Percentiles rank a stretch among this genome's conserved stretches.
phyloP scores from a whole-genome alignment of 2,329 filamentous ascomycete species.

The Alternaria brassicicola region DNA sequence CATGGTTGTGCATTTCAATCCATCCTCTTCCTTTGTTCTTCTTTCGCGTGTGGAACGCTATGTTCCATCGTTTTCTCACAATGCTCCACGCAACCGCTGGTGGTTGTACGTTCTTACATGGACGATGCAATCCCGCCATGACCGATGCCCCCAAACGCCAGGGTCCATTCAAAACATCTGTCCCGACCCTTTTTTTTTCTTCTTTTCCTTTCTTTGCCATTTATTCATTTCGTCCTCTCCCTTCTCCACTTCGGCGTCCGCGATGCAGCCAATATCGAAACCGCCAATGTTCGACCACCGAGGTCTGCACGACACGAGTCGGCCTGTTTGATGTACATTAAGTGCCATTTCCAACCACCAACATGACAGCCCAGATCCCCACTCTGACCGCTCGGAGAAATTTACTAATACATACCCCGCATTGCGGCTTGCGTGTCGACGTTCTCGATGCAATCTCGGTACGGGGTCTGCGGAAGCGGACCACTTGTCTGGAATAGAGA shows the following conservation, averaged over 20 bases:
- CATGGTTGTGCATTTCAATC: not conserved
- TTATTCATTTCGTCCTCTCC: not conserved
- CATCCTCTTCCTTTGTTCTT: not conserved
- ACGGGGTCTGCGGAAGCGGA: not conserved
- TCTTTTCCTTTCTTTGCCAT: not conserved
- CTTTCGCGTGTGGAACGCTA: not conserved
- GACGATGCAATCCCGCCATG: not conserved
- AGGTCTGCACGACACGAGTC: not conserved
- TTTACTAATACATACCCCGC: not conserved
- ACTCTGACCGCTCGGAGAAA: not conserved
- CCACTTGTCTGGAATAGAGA: too few relatives aligned
- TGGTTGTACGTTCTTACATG: not conserved
- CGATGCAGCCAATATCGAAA: not conserved
- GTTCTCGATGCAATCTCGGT: not conserved
- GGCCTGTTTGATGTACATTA: conserved; percentile 5
- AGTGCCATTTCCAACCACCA: not conserved
- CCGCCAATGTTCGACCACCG: too few relatives aligned
- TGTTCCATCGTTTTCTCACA: not conserved
- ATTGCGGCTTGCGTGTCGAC: not conserved
- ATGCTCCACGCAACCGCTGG: not conserved
- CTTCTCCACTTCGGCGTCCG: not conserved
- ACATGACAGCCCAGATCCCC: not conserved
- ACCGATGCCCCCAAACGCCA: not conserved
- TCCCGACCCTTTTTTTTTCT: too few relatives aligned
- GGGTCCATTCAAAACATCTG: not conserved